Evolutionary conservation across 805 yeast species (phyloP), one percentile per base, ranked within the genome.

Genomic region (Yamadazyma takamatsuzukensis): DNA sequence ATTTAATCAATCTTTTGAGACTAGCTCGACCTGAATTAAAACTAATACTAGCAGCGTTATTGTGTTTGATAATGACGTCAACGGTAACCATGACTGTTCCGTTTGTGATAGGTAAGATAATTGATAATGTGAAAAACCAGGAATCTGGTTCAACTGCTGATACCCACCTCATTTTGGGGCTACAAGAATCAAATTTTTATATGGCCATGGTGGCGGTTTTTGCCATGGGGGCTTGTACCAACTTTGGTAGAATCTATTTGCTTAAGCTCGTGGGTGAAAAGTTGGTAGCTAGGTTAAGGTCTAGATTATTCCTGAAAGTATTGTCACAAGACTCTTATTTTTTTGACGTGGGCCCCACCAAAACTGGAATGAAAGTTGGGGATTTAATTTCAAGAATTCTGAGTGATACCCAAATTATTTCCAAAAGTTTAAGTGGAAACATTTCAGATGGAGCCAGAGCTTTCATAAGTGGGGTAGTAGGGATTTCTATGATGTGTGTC

Each of bases 361-460:
- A 52, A 22, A 36, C 34, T 3, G 70, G 71, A 15, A 66, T 66
- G 70, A 77, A 89, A 42, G 87, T 88, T 7, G 97, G 97, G 25
- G 97, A 90, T 53, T 67, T 90, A 48, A 87, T 90, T 27, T 86
- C 96, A 4, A 69, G 97, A 40, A 64, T 90, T 29, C 83, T 93
- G 4, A 82, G 85, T 25, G 97, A 90, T 54, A 83, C 96, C 1
- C 86, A 88, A 18, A 78, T 90, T 27, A 94, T 90, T 10, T 75
- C 96, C 5, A 77, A 81, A 48, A 78, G 96, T 0, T 76, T 90
- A 13, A 86, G 96, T 21, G 90, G 83, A 45, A 89, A 90, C 54
- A 71, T 90, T 15, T 81, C 93, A 36, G 97, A 90, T 54, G 97
- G 97, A n/a, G 70, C 88, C 22, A 66, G 97, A 37, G 80, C 97